phyloP scores from a whole-genome alignment of 768 basidiomycete genomes.

The Amanita inopinata region DNA sequence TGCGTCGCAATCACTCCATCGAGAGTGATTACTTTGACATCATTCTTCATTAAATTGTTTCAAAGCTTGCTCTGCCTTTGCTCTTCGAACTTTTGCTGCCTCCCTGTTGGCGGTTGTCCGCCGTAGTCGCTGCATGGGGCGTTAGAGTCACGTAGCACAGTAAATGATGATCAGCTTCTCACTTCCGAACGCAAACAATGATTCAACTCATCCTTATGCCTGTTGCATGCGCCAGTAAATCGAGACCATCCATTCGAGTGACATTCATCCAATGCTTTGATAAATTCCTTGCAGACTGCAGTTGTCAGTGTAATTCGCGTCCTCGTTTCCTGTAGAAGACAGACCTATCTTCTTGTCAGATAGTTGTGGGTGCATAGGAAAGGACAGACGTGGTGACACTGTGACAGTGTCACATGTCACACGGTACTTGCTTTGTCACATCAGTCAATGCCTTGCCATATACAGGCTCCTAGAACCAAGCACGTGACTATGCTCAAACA shows the following conservation, averaged over 20 bases:
- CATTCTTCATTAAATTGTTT: slow-evolving; percentile 47
- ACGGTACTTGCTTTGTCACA: slow-evolving; percentile 20
- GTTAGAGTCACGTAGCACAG: slow-evolving; percentile 8
- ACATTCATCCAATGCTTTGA: slow-evolving; percentile 66
- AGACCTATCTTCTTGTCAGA: slow-evolving; percentile 55
- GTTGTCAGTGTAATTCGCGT: slow-evolving; percentile 6
- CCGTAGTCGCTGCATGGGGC: slow-evolving; percentile 37
- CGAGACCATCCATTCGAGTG: slow-evolving; percentile 55
- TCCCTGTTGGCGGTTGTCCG: slow-evolving; percentile 54
- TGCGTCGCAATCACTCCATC: too few relatives aligned
- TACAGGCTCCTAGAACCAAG: too few relatives aligned
- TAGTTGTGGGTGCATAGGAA: slow-evolving; percentile 62
- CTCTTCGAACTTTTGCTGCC: slow-evolving; percentile 43
- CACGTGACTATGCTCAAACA: too few relatives aligned
- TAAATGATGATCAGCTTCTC: slow-evolving; percentile 12
- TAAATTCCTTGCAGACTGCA: slow-evolving; percentile 66
- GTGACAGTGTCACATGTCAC: background rate
- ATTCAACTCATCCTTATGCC: slow-evolving; percentile 57
- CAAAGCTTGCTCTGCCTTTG: slow-evolving; percentile 49
- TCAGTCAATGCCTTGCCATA: too few relatives aligned
- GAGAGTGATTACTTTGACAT: too few relatives aligned
- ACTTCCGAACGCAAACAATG: slow-evolving; percentile 68
- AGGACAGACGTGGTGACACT: background rate
- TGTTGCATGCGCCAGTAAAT: slow-evolving; percentile 63
- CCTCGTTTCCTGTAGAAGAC: slow-evolving; percentile 11